A percentile compares a stretch with the other conserved stretches of the same genome.
phyloP scores from a whole-genome alignment of 2,329 filamentous ascomycete species.

The Ceratocystis papillata region DNA sequence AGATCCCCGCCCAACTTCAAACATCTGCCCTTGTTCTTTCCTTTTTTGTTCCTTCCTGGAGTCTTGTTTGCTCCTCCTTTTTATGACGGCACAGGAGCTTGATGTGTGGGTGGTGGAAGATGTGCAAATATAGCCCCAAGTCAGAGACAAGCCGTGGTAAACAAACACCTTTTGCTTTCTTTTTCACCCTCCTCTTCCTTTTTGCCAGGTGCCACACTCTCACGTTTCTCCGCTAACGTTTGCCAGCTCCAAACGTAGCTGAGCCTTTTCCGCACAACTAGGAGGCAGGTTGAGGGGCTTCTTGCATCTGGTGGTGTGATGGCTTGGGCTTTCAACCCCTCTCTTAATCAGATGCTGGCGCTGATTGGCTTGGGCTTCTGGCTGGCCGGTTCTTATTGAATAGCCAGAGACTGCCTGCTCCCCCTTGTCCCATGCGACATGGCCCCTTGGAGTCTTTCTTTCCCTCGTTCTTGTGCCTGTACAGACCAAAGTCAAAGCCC shows the following conservation, averaged over 20 bases:
- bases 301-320: not conserved
- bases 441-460: not conserved
- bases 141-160: no score
- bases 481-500: constrained; percentile 3
- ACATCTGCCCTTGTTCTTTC: no score
- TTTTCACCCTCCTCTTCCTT: no score
- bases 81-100: no score
- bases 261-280: not conserved
- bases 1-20: no score
- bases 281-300: not conserved
- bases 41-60: no score
- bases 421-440: constrained; percentile 2
- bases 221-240: not conserved
- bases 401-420: not conserved
- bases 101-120: no score
- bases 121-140: no score
- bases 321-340: not conserved
- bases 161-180: not conserved
- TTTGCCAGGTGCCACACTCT: no score
- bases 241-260: not conserved
- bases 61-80: no score
- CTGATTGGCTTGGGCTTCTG: not conserved
- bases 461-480: not conserved
- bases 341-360: not conserved
- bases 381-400: not conserved